Evolutionary conservation across 352 stramenopile species (phyloP), one percentile per base, ranked within the genome.

Genomic region (Globisporangium carolinianum): DNA sequence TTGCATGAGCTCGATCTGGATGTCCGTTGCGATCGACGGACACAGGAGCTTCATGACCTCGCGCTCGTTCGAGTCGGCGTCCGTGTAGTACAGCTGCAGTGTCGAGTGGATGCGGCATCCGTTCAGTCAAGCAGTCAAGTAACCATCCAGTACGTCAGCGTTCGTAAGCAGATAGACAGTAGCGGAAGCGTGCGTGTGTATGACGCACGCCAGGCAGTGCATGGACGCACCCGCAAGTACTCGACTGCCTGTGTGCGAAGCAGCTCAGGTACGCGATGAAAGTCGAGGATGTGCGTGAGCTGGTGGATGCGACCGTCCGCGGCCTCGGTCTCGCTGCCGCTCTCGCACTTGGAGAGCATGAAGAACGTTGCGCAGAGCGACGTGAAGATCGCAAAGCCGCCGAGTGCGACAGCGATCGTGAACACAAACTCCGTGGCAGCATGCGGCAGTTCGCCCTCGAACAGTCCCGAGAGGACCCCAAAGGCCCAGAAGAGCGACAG

Each of bases 271-370:
- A 92, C 78, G 11, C 61, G 67, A 46, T 92, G 79, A 35, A 90
- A 92, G 0, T 67, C 82, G 2, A 90, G 65, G 41, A 90, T 59
- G 55, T 90, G 80, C 32, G 83, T 75, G 4, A 92, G 71, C 36
- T 92, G 83, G 39, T 89, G 89, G 55, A 89, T 86, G 14, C 73
- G 65, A 5, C 78, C 83, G 38, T 89, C 78, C 0, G 78, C 75
- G 0, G 69, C 67, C 55, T 90, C 82, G 0, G 67, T 68, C 10
- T 79, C 74, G 2, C 81, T 77, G 1, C 81, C 79, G 47, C 78
- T 87, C 62, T 90, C 73, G 41, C 82, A 89, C 56, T 88, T 89
- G 35, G 83, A 92, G 36, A 90, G 76, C 46, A 87, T 83, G 57
- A 92, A 92, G 50, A 92, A 80, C 24, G 79, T 92, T 0, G 78